Evolutionary conservation across 23 red algal genomes (phyloP).

Genomic region (Gracilaria gracilis): DNA sequence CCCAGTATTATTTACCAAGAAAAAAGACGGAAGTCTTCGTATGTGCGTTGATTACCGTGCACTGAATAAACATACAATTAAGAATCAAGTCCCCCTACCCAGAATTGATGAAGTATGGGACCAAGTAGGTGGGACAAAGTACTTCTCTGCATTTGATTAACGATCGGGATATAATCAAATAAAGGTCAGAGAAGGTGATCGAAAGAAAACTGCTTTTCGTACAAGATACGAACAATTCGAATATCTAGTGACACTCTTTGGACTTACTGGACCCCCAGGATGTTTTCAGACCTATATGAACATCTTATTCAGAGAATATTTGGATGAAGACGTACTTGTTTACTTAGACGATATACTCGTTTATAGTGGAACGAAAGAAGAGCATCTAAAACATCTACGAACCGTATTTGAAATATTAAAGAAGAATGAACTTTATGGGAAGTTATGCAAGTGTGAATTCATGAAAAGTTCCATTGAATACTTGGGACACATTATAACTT

Average conservation of each 20-base stretch:
- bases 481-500: conserved; percentile 47
- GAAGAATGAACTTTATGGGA: conserved; percentile 36
- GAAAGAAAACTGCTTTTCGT: conserved; percentile 40
- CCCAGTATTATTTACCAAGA: conserved; percentile 31
- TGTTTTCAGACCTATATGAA: conserved; percentile 54
- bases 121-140: conserved; percentile 40
- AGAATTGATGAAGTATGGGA: conserved; percentile 69
- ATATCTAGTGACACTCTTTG: conserved; percentile 50
- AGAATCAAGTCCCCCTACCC: conserved; percentile 35
- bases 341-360: conserved; percentile 59
- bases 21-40: conserved; percentile 16
- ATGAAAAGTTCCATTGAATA: conserved; percentile 36
- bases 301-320: conserved; percentile 11
- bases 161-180: conserved; percentile 58
- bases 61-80: conserved; percentile 54
- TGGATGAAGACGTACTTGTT: conserved; percentile 41
- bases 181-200: conserved; percentile 20
- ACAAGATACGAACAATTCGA: conserved; percentile 62
- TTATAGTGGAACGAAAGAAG: conserved; percentile 41
- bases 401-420: conserved; percentile 28
- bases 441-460: conserved; percentile 35
- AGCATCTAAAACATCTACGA: conserved; percentile 41
- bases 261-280: conserved; percentile 28
- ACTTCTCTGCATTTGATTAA: conserved; percentile 48
- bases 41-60: conserved; percentile 50